Evolutionary conservation across 306 rosid species (phyloP).

Genomic region (Lathyrus oleraceus): DNA sequence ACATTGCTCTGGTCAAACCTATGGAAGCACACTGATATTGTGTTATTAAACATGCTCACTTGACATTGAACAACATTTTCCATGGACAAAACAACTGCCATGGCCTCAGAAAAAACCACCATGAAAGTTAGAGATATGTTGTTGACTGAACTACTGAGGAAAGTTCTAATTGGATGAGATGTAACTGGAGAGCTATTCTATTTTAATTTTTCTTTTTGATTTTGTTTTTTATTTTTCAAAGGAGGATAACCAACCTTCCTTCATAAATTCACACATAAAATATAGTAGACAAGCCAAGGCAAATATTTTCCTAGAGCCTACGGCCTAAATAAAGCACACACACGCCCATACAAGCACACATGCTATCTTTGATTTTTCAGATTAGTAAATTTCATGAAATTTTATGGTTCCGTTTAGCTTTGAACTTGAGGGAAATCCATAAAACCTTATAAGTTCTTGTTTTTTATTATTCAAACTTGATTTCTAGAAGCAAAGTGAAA

Average conservation of each 20-base stretch:
- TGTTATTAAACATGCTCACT: not conserved
- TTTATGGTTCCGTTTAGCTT: slow-evolving; percentile 20
- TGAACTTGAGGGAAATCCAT: not conserved
- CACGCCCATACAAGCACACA: not conserved
- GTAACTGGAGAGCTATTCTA: not conserved
- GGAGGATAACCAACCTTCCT: not conserved
- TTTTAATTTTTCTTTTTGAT: not conserved
- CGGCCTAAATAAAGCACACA: not conserved
- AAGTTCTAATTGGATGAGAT: not conserved
- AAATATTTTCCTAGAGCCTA: not conserved
- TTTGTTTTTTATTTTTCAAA: not conserved
- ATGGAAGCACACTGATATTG: not conserved
- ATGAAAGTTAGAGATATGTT: not conserved
- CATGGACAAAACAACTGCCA: not conserved
- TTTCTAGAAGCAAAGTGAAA: slow-evolving; percentile 12
- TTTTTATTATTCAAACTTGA: slow-evolving; percentile 15
- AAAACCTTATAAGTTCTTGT: not conserved
- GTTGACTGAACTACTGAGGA: not conserved
- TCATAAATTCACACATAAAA: not conserved
- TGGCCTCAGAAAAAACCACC: not conserved
- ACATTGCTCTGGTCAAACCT: not conserved
- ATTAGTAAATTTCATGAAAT: slow-evolving; percentile 5
- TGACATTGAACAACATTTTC: not conserved
- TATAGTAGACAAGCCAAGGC: not conserved
- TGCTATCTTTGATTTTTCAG: not conserved